Base-by-base conservation (phyloP, 192 early-diverging fungal species). In the Allomyces macrogynus region DNA sequence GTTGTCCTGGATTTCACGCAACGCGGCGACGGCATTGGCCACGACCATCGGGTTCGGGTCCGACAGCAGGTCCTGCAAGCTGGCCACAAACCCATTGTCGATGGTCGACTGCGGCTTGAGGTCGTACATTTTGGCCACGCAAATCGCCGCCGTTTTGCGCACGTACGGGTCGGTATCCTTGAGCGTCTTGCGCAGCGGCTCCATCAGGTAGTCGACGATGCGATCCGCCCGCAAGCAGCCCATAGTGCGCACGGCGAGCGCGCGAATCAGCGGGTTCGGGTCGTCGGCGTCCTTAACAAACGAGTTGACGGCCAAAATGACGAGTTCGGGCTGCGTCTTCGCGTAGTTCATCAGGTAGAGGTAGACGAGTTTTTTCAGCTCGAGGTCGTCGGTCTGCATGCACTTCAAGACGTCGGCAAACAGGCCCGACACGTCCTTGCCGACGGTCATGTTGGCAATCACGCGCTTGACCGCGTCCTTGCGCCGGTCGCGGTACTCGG, bases 371-470 rank as follows among this genome's bases (percentile, higher is more conserved):
- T 99, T 99, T 74, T 99, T 99, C 67, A 95, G 75, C 70, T 99
- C 94, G 43, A 99, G 75, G 75, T 97, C 90, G 65, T 96, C 94
- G 3, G 93, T 97, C 73, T 97, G 93, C 95, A 99, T 99, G 78
- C 95, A 95, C 71, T 97, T 97, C 43, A 99, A 83, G 22, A 99
- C 93, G 67, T 99, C 94, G 0, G 93, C 88, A 64, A 99, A 99
- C 24, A 99, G 78, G 1, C 85, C 83, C 66, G 85, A 87, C 67
- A 99, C 95, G 73, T 99, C 95, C 69, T 99, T 99, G 67, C 95
- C 95, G 40, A 99, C 90, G 10, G 95, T 99, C 95, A 99, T 99
- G 75, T 99, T 99, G 60, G 95, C 95, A 72, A 99, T 97, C 61
- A 99, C 95, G 72, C 93, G 89, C 68, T 95, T 93, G 40, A 99